Percentiles rank a stretch among this genome's conserved stretches.
Conservation (phyloP, 768 basidiomycete species). For the Lactifluus echinatus region DNA sequence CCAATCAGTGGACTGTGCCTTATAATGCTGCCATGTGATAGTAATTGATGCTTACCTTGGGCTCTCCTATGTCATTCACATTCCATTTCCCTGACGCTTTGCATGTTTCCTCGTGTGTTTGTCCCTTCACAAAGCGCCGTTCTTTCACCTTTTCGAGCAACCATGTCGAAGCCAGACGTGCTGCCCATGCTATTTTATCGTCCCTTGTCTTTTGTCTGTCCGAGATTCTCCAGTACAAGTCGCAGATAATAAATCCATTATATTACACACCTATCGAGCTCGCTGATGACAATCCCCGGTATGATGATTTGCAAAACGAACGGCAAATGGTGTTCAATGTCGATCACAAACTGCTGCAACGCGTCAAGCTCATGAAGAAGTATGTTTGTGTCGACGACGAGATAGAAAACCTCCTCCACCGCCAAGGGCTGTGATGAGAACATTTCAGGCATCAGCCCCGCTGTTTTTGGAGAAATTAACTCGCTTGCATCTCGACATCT, state of each 20-base stretch:
- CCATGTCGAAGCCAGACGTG: conserved; percentile 49
- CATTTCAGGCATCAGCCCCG: not conserved
- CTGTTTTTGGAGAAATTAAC: not conserved
- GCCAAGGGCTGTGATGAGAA: not conserved
- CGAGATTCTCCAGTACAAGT: no score
- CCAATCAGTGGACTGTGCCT: not conserved
- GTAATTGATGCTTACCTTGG: conserved; percentile 30
- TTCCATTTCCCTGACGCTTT: conserved; percentile 57
- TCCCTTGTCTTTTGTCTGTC: conserved; percentile 10
- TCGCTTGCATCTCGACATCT: conserved; percentile 70
- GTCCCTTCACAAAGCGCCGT: conserved; percentile 46
- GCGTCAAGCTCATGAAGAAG: conserved; percentile 59
- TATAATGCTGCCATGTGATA: not conserved
- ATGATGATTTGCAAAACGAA: conserved; percentile 51
- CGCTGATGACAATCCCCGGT: conserved; percentile 66
- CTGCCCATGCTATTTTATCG: conserved; percentile 20
- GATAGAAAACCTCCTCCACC: conserved; percentile 28
- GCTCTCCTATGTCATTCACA: conserved; percentile 31
- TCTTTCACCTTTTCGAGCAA: conserved; percentile 52
- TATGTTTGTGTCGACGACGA: conserved; percentile 77
- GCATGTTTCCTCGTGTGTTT: conserved; percentile 56
- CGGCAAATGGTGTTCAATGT: conserved; percentile 42
- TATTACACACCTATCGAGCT: conserved; percentile 68
- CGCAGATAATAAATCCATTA: no score
- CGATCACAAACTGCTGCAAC: conserved; percentile 54